A percentile compares a stretch with the other conserved stretches of the same genome.
Conservation (phyloP, 1,284 basidiomycete genomes). For the Chalciporus piperatoides region DNA sequence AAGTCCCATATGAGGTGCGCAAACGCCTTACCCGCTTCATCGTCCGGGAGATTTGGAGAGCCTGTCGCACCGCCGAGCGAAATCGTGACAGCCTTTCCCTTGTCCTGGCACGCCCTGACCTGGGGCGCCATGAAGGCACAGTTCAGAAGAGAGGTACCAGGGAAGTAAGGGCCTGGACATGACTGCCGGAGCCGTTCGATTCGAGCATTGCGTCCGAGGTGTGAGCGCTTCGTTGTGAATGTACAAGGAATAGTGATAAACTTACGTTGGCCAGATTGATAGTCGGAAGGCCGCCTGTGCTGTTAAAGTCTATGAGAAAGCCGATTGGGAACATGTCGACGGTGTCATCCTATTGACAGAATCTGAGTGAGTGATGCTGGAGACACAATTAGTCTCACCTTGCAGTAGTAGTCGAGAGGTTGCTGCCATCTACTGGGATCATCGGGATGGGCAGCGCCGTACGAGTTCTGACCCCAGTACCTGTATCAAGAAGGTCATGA, state of each 20-base stretch:
- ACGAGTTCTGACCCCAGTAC: slow-evolving; percentile 35
- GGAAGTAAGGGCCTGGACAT: slow-evolving; percentile 41
- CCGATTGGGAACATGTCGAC: slow-evolving; percentile 50
- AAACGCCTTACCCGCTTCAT: slow-evolving; percentile 47
- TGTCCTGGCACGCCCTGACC: slow-evolving; percentile 55
- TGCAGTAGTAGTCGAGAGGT: slow-evolving; percentile 27
- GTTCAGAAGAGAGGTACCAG: slow-evolving; percentile 51
- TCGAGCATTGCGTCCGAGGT: no score
- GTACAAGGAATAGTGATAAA: not conserved
- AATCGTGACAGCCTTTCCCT: slow-evolving; percentile 59
- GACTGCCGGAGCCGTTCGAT: not conserved
- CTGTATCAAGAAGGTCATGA: slow-evolving; percentile 9
- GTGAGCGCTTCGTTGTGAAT: no score
- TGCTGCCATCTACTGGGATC: slow-evolving; percentile 30
- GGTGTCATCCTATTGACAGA: slow-evolving; percentile 10
- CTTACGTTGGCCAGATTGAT: slow-evolving; percentile 60
- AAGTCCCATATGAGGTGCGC: slow-evolving; percentile 41
- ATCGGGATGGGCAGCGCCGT: slow-evolving; percentile 26
- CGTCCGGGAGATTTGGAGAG: slow-evolving; percentile 44
- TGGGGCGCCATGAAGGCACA: slow-evolving; percentile 51
- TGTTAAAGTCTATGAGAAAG: slow-evolving; percentile 57
- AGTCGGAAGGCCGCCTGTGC: slow-evolving; percentile 52
- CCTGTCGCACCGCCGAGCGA: slow-evolving; percentile 59
- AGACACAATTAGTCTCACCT: slow-evolving; percentile 7
- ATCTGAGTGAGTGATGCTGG: not conserved